Conservation (phyloP, 257 asterid genomes). For the Nyctanthes arbortristis region DNA sequence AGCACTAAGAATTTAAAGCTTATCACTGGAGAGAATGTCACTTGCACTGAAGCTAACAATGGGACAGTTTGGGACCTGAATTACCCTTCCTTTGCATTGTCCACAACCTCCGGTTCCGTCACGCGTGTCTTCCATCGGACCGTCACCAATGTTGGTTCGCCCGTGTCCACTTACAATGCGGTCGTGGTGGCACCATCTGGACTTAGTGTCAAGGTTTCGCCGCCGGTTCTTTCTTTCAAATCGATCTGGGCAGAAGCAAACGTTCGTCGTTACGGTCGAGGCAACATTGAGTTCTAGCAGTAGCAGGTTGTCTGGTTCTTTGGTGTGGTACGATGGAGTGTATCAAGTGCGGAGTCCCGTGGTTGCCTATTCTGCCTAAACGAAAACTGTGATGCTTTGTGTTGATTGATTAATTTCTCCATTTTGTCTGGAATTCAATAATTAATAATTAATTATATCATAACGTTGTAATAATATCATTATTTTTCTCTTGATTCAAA, state of each 20-base stretch:
- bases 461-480: too few species aligned
- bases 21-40: conserved; percentile 50
- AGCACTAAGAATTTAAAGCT: conserved; percentile 39
- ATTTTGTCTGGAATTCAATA: too few species aligned
- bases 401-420: too few species aligned
- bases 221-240: conserved; percentile 39
- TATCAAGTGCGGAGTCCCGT: conserved; percentile 63
- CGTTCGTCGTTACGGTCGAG: conserved; percentile 35
- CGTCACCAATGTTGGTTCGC: conserved; percentile 61
- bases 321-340: conserved; percentile 60
- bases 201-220: conserved; percentile 40
- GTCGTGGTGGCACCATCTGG: conserved; percentile 20
- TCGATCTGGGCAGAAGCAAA: conserved; percentile 40
- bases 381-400: too few species aligned
- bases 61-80: conserved; percentile 60
- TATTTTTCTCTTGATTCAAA: too few species aligned
- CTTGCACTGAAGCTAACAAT: conserved; percentile 46
- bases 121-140: conserved; percentile 46
- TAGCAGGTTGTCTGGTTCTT: conserved; percentile 39
- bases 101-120: conserved; percentile 12
- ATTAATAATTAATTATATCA: too few species aligned
- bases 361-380: conserved; percentile 34
- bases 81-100: conserved; percentile 56
- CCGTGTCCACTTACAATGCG: conserved; percentile 49
- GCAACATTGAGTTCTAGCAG: conserved; percentile 22